These are phyloP conservation scores for Rhododendron vialii DNA, from an alignment of 148 eudicot genomes.

Conservation along the genomic window DNA sequence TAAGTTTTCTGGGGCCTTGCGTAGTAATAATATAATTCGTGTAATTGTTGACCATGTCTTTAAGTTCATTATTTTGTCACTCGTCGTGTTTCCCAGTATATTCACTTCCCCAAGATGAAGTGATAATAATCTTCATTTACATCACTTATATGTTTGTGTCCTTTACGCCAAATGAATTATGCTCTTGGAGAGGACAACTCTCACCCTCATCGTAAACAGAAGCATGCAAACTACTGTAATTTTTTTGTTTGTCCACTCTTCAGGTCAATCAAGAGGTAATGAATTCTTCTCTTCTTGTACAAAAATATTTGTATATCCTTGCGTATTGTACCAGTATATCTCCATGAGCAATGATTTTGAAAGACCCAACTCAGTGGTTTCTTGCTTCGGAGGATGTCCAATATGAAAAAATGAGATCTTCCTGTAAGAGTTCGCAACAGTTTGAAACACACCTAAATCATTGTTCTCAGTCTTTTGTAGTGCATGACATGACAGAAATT, in stretches of 20 bases:
- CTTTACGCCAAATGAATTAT: background rate
- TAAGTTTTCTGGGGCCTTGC: background rate
- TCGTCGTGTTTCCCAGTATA: background rate
- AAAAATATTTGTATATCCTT: background rate
- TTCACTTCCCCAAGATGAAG: background rate
- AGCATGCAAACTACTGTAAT: background rate
- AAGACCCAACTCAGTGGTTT: background rate
- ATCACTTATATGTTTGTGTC: background rate
- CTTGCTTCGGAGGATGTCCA: background rate
- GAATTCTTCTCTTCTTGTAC: background rate
- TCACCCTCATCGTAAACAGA: background rate
- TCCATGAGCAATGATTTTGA: background rate
- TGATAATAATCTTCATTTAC: background rate
- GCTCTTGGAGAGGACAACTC: background rate
- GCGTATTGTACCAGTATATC: background rate
- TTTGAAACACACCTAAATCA: background rate
- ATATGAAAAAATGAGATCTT: background rate
- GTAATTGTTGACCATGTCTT: background rate
- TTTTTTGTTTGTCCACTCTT: background rate
- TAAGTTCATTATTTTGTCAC: background rate
- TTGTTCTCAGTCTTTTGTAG: background rate
- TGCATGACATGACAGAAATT: background rate
- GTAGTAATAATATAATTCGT: background rate
- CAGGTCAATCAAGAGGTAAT: background rate
- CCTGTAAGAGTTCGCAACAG: background rate